Base-by-base conservation (phyloP, 768 basidiomycete species). In the Leucocoprinus sp. region DNA sequence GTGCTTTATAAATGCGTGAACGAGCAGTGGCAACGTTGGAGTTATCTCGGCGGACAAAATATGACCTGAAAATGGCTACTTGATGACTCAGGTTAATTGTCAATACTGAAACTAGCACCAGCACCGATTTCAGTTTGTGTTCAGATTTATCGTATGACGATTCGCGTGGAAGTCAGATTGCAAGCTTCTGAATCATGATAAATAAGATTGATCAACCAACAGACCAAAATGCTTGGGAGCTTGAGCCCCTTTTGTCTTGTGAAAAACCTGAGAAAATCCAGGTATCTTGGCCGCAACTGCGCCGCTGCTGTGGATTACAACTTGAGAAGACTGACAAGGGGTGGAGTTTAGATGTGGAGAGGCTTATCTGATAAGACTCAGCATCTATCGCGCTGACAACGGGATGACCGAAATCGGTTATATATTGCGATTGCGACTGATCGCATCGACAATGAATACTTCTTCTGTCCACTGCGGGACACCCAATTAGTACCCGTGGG, bases 1-100 rank as follows among this genome's bases (percentile, higher is more conserved):
- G 24, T n/a, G 50, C 53, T 57, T 57, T 62, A 59, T 60, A 52
- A 48, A 48, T 22, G 42, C 21, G 36, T 24, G 33, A 37, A n/a
- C 17, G 23, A 12, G 35, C 36, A 36, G 29, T 27, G 27, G 39
- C 15, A 37, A 24, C 9, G 24, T 27, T 35, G 23, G 24, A 41
- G 39, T 34, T 12, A 27, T 34, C 39, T 48, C 28, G 44, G 39
- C 46, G 41, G 17, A 23, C 22, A 12, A 26, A 37, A 23, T 23
- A 14, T 42, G 39, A 27, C 17, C 24, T 41, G 31, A 42, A 41
- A 36, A 18, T 38, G 28, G 28, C 29, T 35, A 18, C 21, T 14
- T 42, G 46, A 40, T 41, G 37, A 24, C 35, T 42, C 46, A 41
- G 38, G 43, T 38, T 15, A 21, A 42, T 39, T 24, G 38, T 23